These are phyloP conservation scores for Pleurotus sapidus DNA, from an alignment of 768 basidiomycete genomes.

Conservation along the genomic window DNA sequence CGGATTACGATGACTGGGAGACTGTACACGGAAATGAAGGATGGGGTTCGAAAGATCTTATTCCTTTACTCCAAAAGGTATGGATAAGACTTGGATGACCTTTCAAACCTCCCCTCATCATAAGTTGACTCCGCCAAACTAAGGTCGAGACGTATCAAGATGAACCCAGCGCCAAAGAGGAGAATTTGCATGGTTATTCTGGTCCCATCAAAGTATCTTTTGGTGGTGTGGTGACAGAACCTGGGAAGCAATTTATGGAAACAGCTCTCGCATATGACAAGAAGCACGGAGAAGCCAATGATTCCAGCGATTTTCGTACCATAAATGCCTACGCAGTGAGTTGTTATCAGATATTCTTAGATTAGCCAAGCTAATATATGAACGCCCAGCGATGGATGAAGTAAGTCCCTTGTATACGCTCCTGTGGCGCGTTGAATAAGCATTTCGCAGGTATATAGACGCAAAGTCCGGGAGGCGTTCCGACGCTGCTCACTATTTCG, in stretches of 20 bases:
- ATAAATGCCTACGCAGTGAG: conserved; percentile 9
- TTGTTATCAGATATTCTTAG: no score
- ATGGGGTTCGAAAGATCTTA: conserved; percentile 40
- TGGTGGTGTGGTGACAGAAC: conserved; percentile 28
- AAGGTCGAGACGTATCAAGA: conserved; percentile 39
- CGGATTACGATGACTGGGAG: conserved; percentile 49
- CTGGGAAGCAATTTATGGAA: conserved; percentile 35
- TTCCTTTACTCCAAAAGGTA: conserved; percentile 44
- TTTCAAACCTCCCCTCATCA: no score
- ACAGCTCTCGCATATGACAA: conserved; percentile 33
- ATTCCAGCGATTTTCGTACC: conserved; percentile 15
- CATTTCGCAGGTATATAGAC: conserved; percentile 31
- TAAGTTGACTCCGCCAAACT: no score
- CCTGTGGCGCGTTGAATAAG: background rate
- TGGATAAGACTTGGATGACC: no score
- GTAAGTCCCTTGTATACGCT: conserved; percentile 25
- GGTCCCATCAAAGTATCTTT: conserved; percentile 37
- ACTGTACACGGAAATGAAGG: conserved; percentile 33
- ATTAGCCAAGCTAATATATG: background rate
- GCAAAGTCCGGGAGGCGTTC: conserved; percentile 50
- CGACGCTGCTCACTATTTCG: conserved; percentile 49
- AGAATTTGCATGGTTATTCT: conserved; percentile 31
- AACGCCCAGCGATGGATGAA: conserved; percentile 47
- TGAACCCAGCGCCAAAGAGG: conserved; percentile 11
- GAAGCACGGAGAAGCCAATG: conserved; percentile 27